Base-by-base conservation (phyloP, 257 asterid genomes). In the Ajuga chamaepitys region DNA sequence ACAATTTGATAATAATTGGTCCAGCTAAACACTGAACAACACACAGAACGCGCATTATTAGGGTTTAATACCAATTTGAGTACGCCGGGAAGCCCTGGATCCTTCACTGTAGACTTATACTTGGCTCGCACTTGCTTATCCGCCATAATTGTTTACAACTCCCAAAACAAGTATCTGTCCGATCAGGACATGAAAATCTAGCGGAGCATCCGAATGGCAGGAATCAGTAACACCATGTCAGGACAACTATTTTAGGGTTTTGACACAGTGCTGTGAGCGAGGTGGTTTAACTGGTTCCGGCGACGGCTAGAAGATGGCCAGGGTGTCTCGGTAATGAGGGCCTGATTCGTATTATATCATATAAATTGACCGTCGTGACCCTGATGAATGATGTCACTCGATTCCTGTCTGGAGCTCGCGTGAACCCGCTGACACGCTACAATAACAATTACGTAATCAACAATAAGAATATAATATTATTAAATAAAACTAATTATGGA, bases 101-200 rank as follows among this genome's bases (percentile, higher is more conserved):
- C 95, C 85, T 86, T 90, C 26, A 75, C 78, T 8, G 95, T 58
- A 20, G 88, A 48, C 80, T 88, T 93, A 62, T 89, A 84, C 83
- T 76, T 84, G 8, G 89, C 95, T 48, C 86, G 86, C 88, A 89
- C 85, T 74, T 82, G 87, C 72, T 69, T 74, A 58, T 86, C 99
- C 53, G 91, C 80, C 97, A 93, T 87, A 64, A 13, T 42, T 25
- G 9, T 12, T 28, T 16, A 58, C 13, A 53, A 54, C 6, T 44
- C 37, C 28, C 28, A 41, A 13, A 2, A 56, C 18, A 24, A 37
- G 53, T 45, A 32, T 28, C 9, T 34, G 18, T n/a, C 47, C 70
- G 42, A 64, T 67, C 40, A 28, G 13, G 53, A 16, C 46, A 22
- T 58, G 41, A 21, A 4, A 58, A 69, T 72, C 30, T 11, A 60